Evolutionary conservation across 1,139 yeast species (phyloP).

Genomic region (Yamadazyma jaroonii): DNA sequence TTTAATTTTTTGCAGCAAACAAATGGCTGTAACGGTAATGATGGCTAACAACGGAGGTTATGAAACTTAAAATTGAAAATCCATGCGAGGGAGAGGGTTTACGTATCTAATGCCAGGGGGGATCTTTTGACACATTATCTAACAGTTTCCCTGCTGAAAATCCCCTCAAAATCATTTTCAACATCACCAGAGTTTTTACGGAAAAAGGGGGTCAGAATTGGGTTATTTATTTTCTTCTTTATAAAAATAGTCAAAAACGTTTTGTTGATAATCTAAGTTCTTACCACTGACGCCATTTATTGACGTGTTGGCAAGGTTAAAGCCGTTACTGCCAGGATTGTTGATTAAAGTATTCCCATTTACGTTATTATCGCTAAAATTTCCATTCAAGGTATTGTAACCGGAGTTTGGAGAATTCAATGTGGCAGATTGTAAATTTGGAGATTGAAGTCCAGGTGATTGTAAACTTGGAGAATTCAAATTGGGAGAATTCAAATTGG

Average conservation of each 20-base stretch:
- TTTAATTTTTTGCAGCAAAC: background rate
- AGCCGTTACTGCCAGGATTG: no score
- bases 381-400: background rate
- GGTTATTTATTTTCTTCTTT: background rate
- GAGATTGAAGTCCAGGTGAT: background rate
- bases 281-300: background rate
- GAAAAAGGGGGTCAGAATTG: no score
- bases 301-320: no score
- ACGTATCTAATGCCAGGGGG: no score
- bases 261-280: background rate
- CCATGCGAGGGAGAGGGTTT: no score
- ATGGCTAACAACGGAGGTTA: no score
- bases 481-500: background rate
- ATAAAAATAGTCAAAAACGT: slow-evolving; percentile 1
- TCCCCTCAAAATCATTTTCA: no score
- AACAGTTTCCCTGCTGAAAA: no score
- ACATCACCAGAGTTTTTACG: no score
- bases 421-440: background rate
- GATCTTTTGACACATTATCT: no score
- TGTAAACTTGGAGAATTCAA: background rate
- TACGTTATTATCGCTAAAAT: background rate
- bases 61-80: no score
- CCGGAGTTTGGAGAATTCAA: background rate
- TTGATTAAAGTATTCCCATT: background rate
- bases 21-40: no score